Conservation (phyloP, 257 asterid genomes). For the Nicotiana noctiflora region DNA sequence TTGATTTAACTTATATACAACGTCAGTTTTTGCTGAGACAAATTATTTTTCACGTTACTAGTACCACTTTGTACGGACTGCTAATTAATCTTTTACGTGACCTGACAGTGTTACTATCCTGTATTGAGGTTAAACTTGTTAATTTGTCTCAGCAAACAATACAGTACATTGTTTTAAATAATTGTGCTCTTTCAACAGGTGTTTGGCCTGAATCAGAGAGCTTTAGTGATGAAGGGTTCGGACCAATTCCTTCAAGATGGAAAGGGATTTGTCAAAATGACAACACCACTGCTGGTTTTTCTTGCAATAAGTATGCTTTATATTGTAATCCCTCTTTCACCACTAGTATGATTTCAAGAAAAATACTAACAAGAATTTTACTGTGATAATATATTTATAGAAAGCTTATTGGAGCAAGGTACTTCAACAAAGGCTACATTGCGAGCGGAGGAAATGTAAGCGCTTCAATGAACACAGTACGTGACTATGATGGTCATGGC, state of each 20-base stretch:
- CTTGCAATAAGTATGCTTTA: constrained; percentile 52
- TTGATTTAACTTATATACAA: not conserved
- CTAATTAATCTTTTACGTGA: not conserved
- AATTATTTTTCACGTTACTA: not conserved
- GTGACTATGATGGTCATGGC: constrained; percentile 63
- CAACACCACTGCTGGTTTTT: not conserved
- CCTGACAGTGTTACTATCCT: not conserved
- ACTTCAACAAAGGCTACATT: constrained; percentile 45
- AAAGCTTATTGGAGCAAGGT: constrained; percentile 77
- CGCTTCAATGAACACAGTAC: constrained; percentile 5
- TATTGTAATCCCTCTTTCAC: not conserved
- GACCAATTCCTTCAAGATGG: constrained; percentile 77
- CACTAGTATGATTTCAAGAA: not conserved
- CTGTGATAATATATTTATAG: constrained; percentile 15
- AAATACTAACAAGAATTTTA: not conserved
- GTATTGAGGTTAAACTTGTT: not conserved
- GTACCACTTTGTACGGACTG: not conserved
- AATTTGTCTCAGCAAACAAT: no score
- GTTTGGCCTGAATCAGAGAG: constrained; percentile 87
- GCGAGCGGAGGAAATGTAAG: constrained; percentile 5
- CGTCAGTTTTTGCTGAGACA: no score
- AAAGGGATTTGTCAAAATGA: constrained; percentile 52
- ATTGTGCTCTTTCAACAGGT: constrained; percentile 28
- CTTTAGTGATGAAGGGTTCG: constrained; percentile 53
- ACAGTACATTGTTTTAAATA: not conserved